A percentile compares a stretch with the other conserved stretches of the same genome.
phyloP scores from a whole-genome alignment of 2,329 filamentous ascomycete genomes.

The Cercospora zeina region DNA sequence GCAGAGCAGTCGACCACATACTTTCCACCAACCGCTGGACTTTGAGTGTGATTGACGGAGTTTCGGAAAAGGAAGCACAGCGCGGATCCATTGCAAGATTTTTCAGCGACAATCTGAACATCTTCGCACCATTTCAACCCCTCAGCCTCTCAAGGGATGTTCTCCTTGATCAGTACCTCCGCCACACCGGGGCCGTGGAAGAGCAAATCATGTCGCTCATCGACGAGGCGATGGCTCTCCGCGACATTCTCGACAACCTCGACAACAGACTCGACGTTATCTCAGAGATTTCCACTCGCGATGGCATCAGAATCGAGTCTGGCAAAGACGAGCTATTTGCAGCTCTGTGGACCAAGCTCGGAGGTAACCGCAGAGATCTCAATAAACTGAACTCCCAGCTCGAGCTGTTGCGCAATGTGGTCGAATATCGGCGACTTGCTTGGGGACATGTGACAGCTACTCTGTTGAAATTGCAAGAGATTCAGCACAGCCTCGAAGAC shows the following conservation, averaged over 20 bases:
- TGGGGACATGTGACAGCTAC: conserved; percentile 68
- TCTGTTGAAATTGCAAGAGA: conserved; percentile 71
- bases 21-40: conserved; percentile 77
- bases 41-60: conserved; percentile 64
- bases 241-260: conserved; percentile 64
- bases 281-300: conserved; percentile 65
- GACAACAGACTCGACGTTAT: conserved; percentile 71
- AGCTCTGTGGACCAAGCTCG: conserved; percentile 71
- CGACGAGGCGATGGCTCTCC: conserved; percentile 66
- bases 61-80: conserved; percentile 50
- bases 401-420: conserved; percentile 64
- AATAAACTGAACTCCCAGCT: conserved; percentile 65
- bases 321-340: conserved; percentile 67
- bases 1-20: conserved; percentile 70
- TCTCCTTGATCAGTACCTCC: conserved; percentile 72
- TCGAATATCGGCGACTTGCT: conserved; percentile 64
- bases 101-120: conserved; percentile 46
- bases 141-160: conserved; percentile 60
- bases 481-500: conserved; percentile 69
- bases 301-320: conserved; percentile 59
- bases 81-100: conserved; percentile 46
- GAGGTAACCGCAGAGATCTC: conserved; percentile 64
- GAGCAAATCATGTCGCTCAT: conserved; percentile 69
- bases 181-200: conserved; percentile 68
- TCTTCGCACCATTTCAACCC: conserved; percentile 62